These are phyloP conservation scores for Laburnicola sp. DNA, from an alignment of 2,329 filamentous ascomycete species.

Conservation along the genomic window DNA sequence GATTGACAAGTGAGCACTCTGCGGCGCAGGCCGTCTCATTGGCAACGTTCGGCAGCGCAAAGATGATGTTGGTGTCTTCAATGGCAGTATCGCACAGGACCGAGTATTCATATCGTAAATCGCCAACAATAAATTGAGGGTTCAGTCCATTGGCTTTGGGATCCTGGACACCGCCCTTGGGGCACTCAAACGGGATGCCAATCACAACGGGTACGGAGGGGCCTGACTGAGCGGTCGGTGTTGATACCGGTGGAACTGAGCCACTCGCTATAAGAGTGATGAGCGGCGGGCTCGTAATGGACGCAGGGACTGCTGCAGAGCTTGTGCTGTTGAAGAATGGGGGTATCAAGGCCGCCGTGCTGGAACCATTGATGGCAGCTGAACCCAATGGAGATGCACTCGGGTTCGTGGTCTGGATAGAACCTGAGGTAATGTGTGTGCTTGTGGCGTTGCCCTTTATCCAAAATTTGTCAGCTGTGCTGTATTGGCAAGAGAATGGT, in stretches of 20 bases:
- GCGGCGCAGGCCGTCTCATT: slow-evolving; percentile 30
- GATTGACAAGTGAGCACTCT: slow-evolving; percentile 35
- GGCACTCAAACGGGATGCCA: slow-evolving; percentile 33
- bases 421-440: slow-evolving; percentile 10
- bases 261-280: slow-evolving; percentile 8
- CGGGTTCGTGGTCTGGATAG: background rate
- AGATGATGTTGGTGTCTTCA: slow-evolving; percentile 21
- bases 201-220: slow-evolving; percentile 20
- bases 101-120: slow-evolving; percentile 29
- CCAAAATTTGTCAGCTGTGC: slow-evolving; percentile 7
- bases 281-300: slow-evolving; percentile 4
- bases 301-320: background rate
- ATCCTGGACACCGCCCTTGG: slow-evolving; percentile 8
- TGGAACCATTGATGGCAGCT: slow-evolving; percentile 5
- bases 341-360: slow-evolving; percentile 3
- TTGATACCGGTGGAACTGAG: slow-evolving; percentile 3
- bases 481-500: slow-evolving; percentile 7
- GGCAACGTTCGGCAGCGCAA: slow-evolving; percentile 18
- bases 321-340: background rate
- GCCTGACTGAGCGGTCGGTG: background rate
- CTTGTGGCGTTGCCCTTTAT: slow-evolving; percentile 16
- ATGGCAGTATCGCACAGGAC: slow-evolving; percentile 34
- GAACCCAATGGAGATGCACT: background rate
- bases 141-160: slow-evolving; percentile 12
- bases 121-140: slow-evolving; percentile 30